Evolutionary conservation across 805 yeast genomes (phyloP).

Genomic region (Candida orba): DNA sequence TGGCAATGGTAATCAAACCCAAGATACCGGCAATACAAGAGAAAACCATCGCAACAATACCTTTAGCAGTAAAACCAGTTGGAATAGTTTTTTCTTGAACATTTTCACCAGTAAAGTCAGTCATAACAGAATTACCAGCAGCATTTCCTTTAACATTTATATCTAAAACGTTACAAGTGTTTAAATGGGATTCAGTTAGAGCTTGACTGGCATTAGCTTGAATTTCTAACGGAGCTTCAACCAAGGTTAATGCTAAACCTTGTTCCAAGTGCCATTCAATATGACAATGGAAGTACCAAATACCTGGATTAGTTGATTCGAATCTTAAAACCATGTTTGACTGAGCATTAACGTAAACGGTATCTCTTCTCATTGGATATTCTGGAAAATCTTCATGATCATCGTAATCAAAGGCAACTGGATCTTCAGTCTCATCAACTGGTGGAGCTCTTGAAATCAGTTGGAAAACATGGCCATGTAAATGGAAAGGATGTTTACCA

Average conservation of each 20-base stretch:
- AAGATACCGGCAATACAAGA: conserved; percentile 79
- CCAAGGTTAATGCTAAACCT: conserved; percentile 74
- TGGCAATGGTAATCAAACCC: conserved; percentile 69
- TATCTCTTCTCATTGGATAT: conserved; percentile 80
- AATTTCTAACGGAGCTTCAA: conserved; percentile 77
- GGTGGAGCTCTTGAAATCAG: conserved; percentile 42
- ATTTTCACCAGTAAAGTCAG: conserved; percentile 70
- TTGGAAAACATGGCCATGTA: conserved; percentile 71
- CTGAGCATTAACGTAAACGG: conserved; percentile 69
- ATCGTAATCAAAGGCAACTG: conserved; percentile 44
- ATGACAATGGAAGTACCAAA: conserved; percentile 98
- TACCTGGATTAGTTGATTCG: conserved; percentile 93
- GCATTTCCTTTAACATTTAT: conserved; percentile 71
- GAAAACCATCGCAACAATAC: conserved; percentile 90
- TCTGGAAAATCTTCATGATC: conserved; percentile 51
- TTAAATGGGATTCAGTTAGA: conserved; percentile 52
- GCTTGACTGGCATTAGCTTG: conserved; percentile 47
- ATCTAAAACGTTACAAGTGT: conserved; percentile 52
- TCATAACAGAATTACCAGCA: conserved; percentile 68
- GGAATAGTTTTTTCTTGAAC: conserved; percentile 65
- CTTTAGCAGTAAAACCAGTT: conserved; percentile 87
- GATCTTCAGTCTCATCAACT: conserved; percentile 44
- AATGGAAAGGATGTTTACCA: conserved; percentile 73
- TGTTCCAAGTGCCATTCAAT: conserved; percentile 97
- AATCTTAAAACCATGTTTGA: conserved; percentile 83